Percentiles rank a stretch among this genome's conserved stretches.
Evolutionary conservation across 1,284 basidiomycete genomes (phyloP).

Genomic region (Ceratobasidium sp.): DNA sequence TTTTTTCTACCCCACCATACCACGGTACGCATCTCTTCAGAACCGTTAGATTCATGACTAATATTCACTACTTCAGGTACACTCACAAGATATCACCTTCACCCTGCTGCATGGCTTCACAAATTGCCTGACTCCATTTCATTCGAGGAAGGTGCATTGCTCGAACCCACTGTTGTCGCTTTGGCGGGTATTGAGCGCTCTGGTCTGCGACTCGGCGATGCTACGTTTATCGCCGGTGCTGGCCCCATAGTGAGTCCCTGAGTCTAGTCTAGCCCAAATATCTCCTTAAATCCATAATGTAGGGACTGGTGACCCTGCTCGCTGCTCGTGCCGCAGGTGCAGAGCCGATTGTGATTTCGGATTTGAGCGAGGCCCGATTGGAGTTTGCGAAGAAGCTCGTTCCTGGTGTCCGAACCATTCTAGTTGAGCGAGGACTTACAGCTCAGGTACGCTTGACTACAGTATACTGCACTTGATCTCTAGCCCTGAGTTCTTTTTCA

Average conservation of each 20-base stretch:
- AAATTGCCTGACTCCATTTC: slow-evolving; percentile 62
- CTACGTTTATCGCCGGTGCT: slow-evolving; percentile 58
- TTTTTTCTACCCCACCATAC: slow-evolving; percentile 64
- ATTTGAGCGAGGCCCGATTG: slow-evolving; percentile 63
- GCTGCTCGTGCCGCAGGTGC: slow-evolving; percentile 65
- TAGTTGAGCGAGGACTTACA: slow-evolving; percentile 54
- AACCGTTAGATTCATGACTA: not conserved
- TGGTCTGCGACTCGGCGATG: slow-evolving; percentile 62
- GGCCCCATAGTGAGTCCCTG: slow-evolving; percentile 52
- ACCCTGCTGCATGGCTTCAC: slow-evolving; percentile 67
- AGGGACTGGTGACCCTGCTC: slow-evolving; percentile 65
- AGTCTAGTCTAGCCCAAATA: not conserved
- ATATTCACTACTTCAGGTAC: slow-evolving; percentile 48
- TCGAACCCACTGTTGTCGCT: slow-evolving; percentile 66
- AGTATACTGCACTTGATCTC: not conserved
- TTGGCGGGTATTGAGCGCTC: slow-evolving; percentile 66
- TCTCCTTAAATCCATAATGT: slow-evolving; percentile 49
- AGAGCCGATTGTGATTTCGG: slow-evolving; percentile 66
- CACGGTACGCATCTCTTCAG: slow-evolving; percentile 55
- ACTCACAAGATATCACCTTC: slow-evolving; percentile 63
- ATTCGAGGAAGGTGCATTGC: slow-evolving; percentile 65
- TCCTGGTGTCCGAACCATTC: slow-evolving; percentile 60
- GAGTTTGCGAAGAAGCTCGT: slow-evolving; percentile 65
- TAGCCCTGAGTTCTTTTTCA: not conserved
- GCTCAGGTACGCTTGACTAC: slow-evolving; percentile 54